Conservation (phyloP, 192 early-diverging fungal species). For the Coemansia sp. region DNA sequence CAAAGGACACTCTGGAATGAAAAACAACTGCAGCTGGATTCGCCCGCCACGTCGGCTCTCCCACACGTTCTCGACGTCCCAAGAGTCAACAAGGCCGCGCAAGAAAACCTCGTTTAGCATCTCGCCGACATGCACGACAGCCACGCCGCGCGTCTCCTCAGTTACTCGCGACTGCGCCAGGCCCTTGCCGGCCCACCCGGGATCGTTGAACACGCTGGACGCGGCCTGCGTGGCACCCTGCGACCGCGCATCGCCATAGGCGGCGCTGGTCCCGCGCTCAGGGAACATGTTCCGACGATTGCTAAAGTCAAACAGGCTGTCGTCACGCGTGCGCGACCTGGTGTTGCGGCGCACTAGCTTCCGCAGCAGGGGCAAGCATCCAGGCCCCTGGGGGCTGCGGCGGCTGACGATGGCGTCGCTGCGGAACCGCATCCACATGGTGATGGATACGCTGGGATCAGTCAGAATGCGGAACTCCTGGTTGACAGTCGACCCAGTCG, state of each 20-base stretch:
- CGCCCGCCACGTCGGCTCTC: slow-evolving; percentile 53
- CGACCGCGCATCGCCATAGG: slow-evolving; percentile 43
- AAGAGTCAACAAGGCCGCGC: slow-evolving; percentile 53
- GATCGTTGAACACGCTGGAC: slow-evolving; percentile 53
- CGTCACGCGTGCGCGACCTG: slow-evolving; percentile 25
- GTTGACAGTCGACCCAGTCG: slow-evolving; percentile 37
- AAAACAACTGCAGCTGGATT: slow-evolving; percentile 58
- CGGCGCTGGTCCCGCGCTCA: slow-evolving; percentile 31
- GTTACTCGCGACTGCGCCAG: slow-evolving; percentile 45
- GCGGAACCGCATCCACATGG: slow-evolving; percentile 59
- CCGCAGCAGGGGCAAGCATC: slow-evolving; percentile 46
- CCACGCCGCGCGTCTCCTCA: slow-evolving; percentile 59
- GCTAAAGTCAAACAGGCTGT: slow-evolving; percentile 55
- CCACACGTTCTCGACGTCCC: slow-evolving; percentile 59
- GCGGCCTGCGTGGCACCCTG: slow-evolving; percentile 49
- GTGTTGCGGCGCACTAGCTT: slow-evolving; percentile 55
- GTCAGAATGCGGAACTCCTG: slow-evolving; percentile 58
- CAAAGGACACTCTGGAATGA: slow-evolving; percentile 54
- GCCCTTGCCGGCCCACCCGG: slow-evolving; percentile 37
- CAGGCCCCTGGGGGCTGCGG: slow-evolving; percentile 8
- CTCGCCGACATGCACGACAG: slow-evolving; percentile 52
- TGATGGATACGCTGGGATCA: slow-evolving; percentile 49
- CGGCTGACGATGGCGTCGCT: slow-evolving; percentile 51
- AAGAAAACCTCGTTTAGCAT: slow-evolving; percentile 57
- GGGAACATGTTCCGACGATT: slow-evolving; percentile 17